Conservation (phyloP, 2,329 filamentous ascomycete species). For the Elsinoe perseae region DNA sequence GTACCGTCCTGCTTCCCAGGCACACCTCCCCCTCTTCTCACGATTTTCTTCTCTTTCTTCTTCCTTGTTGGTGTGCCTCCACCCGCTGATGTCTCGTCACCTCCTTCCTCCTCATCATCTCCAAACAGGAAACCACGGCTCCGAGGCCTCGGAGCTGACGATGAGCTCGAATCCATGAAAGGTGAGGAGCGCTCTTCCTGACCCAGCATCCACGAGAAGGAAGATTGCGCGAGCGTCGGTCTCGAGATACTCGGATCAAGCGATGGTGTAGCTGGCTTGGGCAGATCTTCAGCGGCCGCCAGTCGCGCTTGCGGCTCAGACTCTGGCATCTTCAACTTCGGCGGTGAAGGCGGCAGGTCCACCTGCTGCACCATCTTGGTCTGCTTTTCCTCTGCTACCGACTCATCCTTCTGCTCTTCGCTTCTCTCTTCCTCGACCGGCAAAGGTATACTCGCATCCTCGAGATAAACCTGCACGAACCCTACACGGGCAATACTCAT, state of each 20-base stretch:
- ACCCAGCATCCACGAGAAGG: constrained; percentile 70
- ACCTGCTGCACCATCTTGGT: not conserved
- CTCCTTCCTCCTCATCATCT: constrained; percentile 16
- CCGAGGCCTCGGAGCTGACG: constrained; percentile 19
- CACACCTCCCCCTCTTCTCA: constrained; percentile 6
- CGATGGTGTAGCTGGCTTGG: constrained; percentile 1
- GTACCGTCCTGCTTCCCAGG: not conserved
- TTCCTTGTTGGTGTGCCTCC: not conserved
- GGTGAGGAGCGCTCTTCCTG: constrained; percentile 17
- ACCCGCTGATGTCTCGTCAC: not conserved
- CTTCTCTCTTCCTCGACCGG: constrained; percentile 31
- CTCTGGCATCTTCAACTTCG: not conserved
- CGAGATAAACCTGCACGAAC: constrained; percentile 45
- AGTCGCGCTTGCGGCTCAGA: constrained; percentile 39
- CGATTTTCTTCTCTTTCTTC: constrained; percentile 11
- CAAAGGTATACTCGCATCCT: constrained; percentile 39
- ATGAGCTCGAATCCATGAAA: constrained; percentile 16
- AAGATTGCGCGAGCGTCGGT: constrained; percentile 63
- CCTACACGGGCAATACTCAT: constrained; percentile 45
- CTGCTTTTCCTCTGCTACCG: not conserved
- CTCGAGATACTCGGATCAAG: constrained; percentile 5
- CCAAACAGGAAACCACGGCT: constrained; percentile 23
- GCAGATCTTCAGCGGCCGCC: constrained; percentile 35
- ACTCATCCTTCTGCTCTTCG: constrained; percentile 1
- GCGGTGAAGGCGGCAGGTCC: not conserved